A percentile compares a stretch with the other conserved stretches of the same genome.
Conservation (phyloP, 768 basidiomycete genomes). For the Piloderma croceum region DNA sequence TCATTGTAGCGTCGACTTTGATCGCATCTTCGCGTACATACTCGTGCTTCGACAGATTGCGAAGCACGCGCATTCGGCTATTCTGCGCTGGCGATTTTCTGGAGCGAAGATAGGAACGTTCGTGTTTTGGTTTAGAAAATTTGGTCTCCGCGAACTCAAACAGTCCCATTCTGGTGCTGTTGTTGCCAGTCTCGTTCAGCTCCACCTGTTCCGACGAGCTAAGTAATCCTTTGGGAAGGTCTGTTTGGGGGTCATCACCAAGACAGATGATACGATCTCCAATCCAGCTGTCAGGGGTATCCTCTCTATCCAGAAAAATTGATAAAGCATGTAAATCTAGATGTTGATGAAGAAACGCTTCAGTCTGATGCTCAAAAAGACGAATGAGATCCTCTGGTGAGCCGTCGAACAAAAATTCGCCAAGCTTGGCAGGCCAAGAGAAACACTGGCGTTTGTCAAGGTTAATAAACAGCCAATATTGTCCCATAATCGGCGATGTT, state of each 20-base stretch:
- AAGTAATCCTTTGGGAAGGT: slow-evolving; percentile 3
- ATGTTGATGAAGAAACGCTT: too few species aligned
- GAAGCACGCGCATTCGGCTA: too few species aligned
- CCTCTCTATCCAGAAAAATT: too few species aligned
- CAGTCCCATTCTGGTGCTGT: too few species aligned
- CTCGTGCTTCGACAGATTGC: slow-evolving; percentile 7
- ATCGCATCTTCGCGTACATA: slow-evolving; percentile 6
- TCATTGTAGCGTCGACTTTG: neutral
- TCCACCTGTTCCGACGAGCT: neutral
- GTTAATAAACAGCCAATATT: slow-evolving; percentile 8
- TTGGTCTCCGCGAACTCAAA: too few species aligned
- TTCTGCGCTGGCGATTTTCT: too few species aligned
- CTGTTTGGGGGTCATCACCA: slow-evolving; percentile 5
- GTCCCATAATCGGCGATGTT: slow-evolving; percentile 5
- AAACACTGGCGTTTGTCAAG: slow-evolving; percentile 6
- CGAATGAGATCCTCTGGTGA: too few species aligned
- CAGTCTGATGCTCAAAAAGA: too few species aligned
- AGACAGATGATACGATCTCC: slow-evolving; percentile 9
- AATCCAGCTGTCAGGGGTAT: too few species aligned
- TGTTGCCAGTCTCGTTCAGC: neutral
- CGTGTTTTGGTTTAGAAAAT: too few species aligned
- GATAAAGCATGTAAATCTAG: too few species aligned
- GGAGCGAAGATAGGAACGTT: too few species aligned
- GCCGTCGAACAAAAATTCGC: slow-evolving; percentile 1
- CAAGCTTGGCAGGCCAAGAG: slow-evolving; percentile 3